Evolutionary conservation across 2,329 filamentous ascomycete species (phyloP).

Genomic region (Cercospora sesami): DNA sequence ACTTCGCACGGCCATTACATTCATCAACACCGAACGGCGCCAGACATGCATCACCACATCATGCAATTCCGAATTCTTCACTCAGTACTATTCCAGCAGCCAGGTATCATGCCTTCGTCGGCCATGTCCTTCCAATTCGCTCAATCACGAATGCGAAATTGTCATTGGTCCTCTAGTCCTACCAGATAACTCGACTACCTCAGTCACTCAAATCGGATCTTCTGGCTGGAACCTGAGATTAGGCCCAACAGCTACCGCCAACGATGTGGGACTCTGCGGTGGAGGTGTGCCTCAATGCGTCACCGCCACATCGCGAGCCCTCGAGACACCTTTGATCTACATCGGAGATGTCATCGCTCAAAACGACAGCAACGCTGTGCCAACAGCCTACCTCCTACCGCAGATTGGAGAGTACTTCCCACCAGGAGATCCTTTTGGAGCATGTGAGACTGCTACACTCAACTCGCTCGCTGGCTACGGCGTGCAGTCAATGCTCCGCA

Average conservation of each 20-base stretch:
- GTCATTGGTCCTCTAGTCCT: constrained; percentile 27
- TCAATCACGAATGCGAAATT: constrained; percentile 30
- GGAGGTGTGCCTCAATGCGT: constrained; percentile 20
- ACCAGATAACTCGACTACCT: constrained; percentile 20
- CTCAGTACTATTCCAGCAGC: constrained; percentile 22
- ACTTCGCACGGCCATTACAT: constrained; percentile 22
- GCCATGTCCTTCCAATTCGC: constrained; percentile 29
- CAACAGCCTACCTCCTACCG: constrained; percentile 10
- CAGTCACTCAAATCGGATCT: constrained; percentile 26
- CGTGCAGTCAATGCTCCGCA: neutral
- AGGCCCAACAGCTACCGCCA: constrained; percentile 23
- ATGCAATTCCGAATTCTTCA: constrained; percentile 29
- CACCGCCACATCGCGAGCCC: neutral
- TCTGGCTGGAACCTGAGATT: constrained; percentile 30
- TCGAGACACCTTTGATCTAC: constrained; percentile 25
- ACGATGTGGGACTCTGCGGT: constrained; percentile 20
- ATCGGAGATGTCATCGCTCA: constrained; percentile 14
- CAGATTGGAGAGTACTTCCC: constrained; percentile 28
- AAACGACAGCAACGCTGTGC: too few species aligned
- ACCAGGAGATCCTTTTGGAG: constrained; percentile 23
- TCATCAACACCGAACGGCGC: constrained; percentile 20
- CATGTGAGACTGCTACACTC: constrained; percentile 23
- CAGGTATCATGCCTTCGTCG: constrained; percentile 16
- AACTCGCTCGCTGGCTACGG: neutral
- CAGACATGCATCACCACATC: constrained; percentile 29